Evolutionary conservation across 176 grass and related monocot species (phyloP).

Genomic region (Eleusine indica): DNA sequence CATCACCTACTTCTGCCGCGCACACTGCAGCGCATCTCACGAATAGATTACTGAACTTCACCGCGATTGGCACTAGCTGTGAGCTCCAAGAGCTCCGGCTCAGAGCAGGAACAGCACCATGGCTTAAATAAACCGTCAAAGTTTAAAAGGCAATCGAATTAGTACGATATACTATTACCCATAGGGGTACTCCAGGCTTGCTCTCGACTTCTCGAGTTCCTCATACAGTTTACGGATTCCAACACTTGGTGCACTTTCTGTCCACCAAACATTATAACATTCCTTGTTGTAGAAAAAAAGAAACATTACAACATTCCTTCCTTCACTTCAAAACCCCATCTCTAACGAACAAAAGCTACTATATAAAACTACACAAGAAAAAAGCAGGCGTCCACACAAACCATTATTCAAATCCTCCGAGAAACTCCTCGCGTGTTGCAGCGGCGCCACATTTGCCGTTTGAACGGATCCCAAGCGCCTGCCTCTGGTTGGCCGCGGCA

Average conservation of each 20-base stretch:
- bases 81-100: no score
- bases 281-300: background rate
- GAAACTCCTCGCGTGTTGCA: background rate
- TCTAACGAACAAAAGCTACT: background rate
- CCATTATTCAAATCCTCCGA: background rate
- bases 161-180: no score
- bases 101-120: no score
- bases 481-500: constrained; percentile 8
- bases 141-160: background rate
- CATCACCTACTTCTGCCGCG: no score
- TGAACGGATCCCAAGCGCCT: constrained; percentile 26
- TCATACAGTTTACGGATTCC: constrained; percentile 2
- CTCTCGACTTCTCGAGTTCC: background rate
- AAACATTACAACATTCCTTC: background rate
- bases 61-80: background rate
- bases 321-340: background rate
- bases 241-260: constrained; percentile 21
- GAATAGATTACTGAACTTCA: background rate
- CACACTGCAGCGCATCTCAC: background rate
- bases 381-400: background rate
- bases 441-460: constrained; percentile 27
- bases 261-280: background rate
- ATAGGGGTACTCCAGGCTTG: no score
- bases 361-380: background rate
- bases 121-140: no score